These are phyloP conservation scores for Suillus spraguei DNA, from an alignment of 768 basidiomycete species.

Conservation along the genomic window DNA sequence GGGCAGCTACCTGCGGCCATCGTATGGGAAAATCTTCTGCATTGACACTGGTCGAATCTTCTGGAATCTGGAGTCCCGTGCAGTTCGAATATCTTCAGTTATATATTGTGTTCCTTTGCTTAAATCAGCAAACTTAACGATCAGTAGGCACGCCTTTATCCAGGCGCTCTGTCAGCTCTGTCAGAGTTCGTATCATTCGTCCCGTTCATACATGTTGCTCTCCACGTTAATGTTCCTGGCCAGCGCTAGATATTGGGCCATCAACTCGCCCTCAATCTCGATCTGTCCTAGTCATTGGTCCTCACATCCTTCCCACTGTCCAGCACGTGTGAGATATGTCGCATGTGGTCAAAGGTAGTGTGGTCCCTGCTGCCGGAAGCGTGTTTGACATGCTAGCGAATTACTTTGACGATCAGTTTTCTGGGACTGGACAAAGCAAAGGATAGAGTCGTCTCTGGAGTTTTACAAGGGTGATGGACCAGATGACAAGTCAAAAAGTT, in stretches of 20 bases:
- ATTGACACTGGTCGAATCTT: conserved; percentile 81
- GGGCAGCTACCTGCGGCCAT: conserved; percentile 65
- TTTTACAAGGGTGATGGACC: conserved; percentile 76
- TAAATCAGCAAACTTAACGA: neutral
- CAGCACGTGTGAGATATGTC: conserved; percentile 62
- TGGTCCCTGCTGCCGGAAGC: conserved; percentile 49
- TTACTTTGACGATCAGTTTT: conserved; percentile 68
- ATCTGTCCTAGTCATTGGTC: conserved; percentile 54
- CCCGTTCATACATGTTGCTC: conserved; percentile 55
- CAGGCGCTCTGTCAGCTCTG: conserved; percentile 52
- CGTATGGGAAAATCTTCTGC: conserved; percentile 76
- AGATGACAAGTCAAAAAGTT: conserved; percentile 74
- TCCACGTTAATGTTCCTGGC: conserved; percentile 46
- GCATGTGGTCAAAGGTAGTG: conserved; percentile 77
- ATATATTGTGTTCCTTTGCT: conserved; percentile 37
- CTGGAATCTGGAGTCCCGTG: conserved; percentile 80
- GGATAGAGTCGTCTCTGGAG: conserved; percentile 85
- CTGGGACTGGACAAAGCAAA: conserved; percentile 51
- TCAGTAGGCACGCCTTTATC: conserved; percentile 64
- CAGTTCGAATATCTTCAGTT: conserved; percentile 76
- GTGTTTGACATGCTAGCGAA: conserved; percentile 72
- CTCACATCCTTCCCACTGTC: conserved; percentile 46
- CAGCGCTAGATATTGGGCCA: conserved; percentile 59
- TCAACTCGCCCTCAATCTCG: conserved; percentile 44
- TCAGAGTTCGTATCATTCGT: conserved; percentile 47